Conservation (phyloP, 164 flowering plant genomes). For the Santalum album region DNA sequence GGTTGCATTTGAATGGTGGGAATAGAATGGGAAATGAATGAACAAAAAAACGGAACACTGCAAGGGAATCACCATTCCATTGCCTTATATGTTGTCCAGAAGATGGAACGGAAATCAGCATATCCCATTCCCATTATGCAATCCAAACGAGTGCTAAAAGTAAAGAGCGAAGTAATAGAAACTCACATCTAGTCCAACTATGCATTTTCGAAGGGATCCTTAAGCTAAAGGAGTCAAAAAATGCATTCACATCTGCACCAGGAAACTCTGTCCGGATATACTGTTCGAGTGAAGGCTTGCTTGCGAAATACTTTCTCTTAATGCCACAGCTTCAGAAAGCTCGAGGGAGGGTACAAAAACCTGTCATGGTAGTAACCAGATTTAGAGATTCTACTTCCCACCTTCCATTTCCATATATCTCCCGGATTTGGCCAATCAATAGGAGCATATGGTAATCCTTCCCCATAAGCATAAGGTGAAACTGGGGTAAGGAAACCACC, state of each 20-base stretch:
- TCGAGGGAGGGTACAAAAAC: constrained; percentile 46
- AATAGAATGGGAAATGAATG: too few relatives aligned
- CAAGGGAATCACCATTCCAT: too few relatives aligned
- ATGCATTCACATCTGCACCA: constrained; percentile 36
- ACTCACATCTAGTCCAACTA: constrained; percentile 29
- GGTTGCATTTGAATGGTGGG: too few relatives aligned
- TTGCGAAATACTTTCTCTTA: constrained; percentile 28
- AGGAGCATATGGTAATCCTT: constrained; percentile 90
- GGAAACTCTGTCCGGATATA: constrained; percentile 42
- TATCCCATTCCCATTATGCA: too few relatives aligned
- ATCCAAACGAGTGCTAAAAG: too few relatives aligned
- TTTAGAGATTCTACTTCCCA: constrained; percentile 41
- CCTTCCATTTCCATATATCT: constrained; percentile 77
- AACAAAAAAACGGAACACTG: too few relatives aligned
- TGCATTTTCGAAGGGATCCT: constrained; percentile 33
- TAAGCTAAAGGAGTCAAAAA: constrained; percentile 79
- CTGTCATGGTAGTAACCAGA: constrained; percentile 53
- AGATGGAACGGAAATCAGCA: too few relatives aligned
- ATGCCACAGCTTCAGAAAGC: constrained; percentile 13
- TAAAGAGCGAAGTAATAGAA: not conserved
- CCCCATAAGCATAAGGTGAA: constrained; percentile 31
- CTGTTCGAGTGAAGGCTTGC: constrained; percentile 47
- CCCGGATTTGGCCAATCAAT: constrained; percentile 67
- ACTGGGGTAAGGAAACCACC: too few relatives aligned
- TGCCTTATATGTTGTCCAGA: too few relatives aligned